Evolutionary conservation across 805 yeast species (phyloP).

Genomic region (Saccharomycopsis schoenii): DNA sequence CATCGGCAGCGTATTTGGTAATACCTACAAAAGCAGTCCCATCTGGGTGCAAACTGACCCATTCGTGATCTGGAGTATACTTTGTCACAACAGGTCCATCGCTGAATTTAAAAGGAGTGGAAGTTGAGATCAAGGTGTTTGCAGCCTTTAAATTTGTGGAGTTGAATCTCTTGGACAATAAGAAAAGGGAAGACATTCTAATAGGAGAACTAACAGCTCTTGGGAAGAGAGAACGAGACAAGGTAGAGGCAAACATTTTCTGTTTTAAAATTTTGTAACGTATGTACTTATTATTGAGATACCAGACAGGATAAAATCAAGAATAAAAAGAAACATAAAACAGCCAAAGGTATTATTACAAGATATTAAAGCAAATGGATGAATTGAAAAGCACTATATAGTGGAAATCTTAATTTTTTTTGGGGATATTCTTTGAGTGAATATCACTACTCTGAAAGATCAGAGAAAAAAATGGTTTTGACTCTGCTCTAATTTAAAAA

Average conservation of each 20-base stretch:
- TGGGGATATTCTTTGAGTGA: too few species aligned
- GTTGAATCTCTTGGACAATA: constrained; percentile 14
- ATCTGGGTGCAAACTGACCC: constrained; percentile 82
- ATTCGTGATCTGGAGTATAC: constrained; percentile 88
- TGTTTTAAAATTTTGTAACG: neutral
- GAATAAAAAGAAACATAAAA: neutral
- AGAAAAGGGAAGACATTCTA: neutral
- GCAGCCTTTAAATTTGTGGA: constrained; percentile 3
- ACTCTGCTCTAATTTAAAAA: neutral
- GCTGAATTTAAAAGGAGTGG: constrained; percentile 15
- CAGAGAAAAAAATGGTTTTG: neutral
- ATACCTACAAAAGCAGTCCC: constrained; percentile 81
- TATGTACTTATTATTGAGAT: neutral
- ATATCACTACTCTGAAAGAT: neutral
- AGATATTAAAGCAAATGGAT: too few species aligned
- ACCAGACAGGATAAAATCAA: too few species aligned
- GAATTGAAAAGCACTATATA: too few species aligned
- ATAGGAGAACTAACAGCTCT: neutral
- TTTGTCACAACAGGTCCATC: constrained; percentile 30
- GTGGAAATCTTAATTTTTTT: too few species aligned
- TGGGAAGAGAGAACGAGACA: constrained; percentile 9
- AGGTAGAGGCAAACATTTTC: constrained; percentile 5
- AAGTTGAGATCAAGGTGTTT: constrained; percentile 8
- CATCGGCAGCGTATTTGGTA: constrained; percentile 90
- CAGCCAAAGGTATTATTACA: too few species aligned